Percentiles rank a stretch among this genome's conserved stretches.
phyloP scores from a whole-genome alignment of 108 stramenopile species.

The Cyclotella choctawhatcheeana region DNA sequence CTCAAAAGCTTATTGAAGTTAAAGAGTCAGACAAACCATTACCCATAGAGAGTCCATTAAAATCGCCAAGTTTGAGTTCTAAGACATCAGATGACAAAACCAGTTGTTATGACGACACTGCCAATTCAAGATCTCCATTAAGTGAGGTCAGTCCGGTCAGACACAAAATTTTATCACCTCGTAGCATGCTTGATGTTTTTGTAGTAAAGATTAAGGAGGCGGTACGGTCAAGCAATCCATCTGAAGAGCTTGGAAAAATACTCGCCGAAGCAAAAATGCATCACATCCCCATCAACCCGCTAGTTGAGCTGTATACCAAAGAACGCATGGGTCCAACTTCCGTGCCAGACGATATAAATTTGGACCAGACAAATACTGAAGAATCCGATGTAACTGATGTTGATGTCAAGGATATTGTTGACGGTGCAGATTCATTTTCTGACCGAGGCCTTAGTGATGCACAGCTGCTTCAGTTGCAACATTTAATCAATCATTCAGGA shows the following conservation, averaged over 20 bases:
- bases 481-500: conserved; percentile 1
- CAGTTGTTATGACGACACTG: neutral
- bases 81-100: neutral
- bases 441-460: conserved; percentile 12
- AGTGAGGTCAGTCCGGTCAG: neutral
- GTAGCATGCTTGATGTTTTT: conserved; percentile 1
- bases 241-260: conserved; percentile 30
- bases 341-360: neutral
- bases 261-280: conserved; percentile 36
- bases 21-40: too few species aligned
- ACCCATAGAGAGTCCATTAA: neutral
- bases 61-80: neutral
- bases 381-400: neutral
- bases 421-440: neutral
- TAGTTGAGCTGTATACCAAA: conserved; percentile 29
- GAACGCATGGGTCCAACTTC: conserved; percentile 17
- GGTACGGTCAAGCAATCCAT: conserved; percentile 26
- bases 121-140: neutral
- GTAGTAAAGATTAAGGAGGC: conserved; percentile 11
- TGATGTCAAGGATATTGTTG: neutral
- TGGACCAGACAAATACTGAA: neutral
- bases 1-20: too few species aligned
- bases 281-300: conserved; percentile 10
- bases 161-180: neutral
- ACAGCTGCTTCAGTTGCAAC: conserved; percentile 20